phyloP scores from a whole-genome alignment of 805 yeast species.

The Zygosaccharomyces rouxii region DNA sequence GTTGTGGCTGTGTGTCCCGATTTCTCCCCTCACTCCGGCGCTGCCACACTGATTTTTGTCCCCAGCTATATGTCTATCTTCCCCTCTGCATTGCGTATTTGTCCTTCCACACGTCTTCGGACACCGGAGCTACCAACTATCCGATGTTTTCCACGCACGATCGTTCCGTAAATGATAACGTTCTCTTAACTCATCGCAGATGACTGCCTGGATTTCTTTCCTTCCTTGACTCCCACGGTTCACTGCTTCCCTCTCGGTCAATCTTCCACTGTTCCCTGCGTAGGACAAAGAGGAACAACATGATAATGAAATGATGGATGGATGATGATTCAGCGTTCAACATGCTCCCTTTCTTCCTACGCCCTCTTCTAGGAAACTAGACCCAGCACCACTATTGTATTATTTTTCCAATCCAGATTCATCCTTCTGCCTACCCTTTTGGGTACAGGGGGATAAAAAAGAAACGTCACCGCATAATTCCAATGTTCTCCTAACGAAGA shows the following conservation, averaged over 20 bases:
- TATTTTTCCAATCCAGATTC: neutral
- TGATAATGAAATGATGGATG: neutral
- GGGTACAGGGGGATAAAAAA: conserved; percentile 7
- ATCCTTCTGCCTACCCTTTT: neutral
- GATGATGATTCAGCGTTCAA: neutral
- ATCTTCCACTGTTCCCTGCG: neutral
- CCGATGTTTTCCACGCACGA: no score
- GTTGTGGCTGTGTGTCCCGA: no score
- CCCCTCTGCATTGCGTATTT: no score
- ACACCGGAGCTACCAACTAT: no score
- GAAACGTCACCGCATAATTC: neutral
- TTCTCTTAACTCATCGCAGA: no score
- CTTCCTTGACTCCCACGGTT: no score
- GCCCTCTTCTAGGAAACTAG: neutral
- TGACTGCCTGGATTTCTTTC: no score
- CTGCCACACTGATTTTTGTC: no score
- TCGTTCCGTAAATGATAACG: no score
- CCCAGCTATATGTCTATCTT: no score
- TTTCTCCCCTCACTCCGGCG: no score
- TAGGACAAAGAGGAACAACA: neutral
- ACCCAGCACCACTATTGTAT: neutral
- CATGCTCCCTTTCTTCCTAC: neutral
- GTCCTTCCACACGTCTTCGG: no score
- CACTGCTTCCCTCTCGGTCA: neutral
- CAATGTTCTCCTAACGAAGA: neutral